These are phyloP conservation scores for Schizochytrium sp. DNA, from an alignment of 108 stramenopile species.

Conservation along the genomic window DNA sequence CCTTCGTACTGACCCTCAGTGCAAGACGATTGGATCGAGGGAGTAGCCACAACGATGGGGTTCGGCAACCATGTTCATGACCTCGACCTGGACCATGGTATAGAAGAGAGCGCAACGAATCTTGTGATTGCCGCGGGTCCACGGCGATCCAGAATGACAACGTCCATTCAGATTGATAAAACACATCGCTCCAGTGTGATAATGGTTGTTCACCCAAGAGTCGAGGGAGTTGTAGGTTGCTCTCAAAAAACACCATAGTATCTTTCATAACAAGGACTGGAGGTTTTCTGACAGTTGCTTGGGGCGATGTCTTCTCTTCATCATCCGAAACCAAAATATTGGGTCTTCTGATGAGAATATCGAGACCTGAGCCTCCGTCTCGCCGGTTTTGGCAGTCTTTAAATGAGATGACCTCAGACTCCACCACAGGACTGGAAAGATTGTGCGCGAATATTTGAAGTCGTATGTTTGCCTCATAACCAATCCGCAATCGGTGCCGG, in stretches of 20 bases:
- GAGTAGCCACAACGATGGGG: constrained; percentile 15
- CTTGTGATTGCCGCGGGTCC: neutral
- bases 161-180: neutral
- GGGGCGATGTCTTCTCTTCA: no score
- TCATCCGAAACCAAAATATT: no score
- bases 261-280: neutral
- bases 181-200: neutral
- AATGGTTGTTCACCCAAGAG: neutral
- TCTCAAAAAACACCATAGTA: neutral
- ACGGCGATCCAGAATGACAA: constrained; percentile 33
- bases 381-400: neutral
- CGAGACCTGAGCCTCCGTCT: neutral
- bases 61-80: neutral
- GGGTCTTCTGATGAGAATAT: neutral
- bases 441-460: neutral
- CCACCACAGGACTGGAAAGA: neutral
- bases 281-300: no score
- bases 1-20: constrained; percentile 32
- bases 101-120: neutral
- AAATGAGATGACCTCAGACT: neutral
- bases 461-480: neutral
- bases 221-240: neutral
- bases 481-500: neutral
- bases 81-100: constrained; percentile 40
- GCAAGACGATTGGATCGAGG: constrained; percentile 39